Percentiles rank a stretch among this genome's conserved stretches.
These are phyloP conservation scores for Lipomyces yamanashiensis DNA, from an alignment of 805 yeast species.

Conservation along the genomic window DNA sequence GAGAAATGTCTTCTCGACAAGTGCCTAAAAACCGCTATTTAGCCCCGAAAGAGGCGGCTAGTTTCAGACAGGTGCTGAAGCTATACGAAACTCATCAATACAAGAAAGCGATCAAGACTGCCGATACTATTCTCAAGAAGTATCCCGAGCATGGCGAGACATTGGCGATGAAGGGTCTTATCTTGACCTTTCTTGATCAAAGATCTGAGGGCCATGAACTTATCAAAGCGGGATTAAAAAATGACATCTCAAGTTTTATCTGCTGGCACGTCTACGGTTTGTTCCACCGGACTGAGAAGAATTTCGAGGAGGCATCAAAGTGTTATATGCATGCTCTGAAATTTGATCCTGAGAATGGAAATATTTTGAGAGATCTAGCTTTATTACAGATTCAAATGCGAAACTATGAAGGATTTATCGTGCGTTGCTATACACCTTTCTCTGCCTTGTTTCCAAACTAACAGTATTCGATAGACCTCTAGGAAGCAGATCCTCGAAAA, in stretches of 20 bases:
- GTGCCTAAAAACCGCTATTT: constrained; percentile 42
- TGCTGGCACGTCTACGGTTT: constrained; percentile 87
- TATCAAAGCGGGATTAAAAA: constrained; percentile 63
- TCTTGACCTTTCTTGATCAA: constrained; percentile 61
- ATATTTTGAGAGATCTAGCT: constrained; percentile 80
- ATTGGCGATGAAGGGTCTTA: constrained; percentile 81
- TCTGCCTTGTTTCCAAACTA: too few relatives aligned
- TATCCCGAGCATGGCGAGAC: constrained; percentile 78
- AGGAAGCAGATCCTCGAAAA: constrained; percentile 71
- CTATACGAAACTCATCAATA: constrained; percentile 85
- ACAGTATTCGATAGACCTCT: constrained; percentile 45
- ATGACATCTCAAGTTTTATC: constrained; percentile 66
- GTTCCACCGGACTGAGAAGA: constrained; percentile 69
- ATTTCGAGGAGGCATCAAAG: constrained; percentile 76
- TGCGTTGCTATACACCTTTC: constrained; percentile 11
- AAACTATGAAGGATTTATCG: constrained; percentile 65
- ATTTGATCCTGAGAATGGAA: constrained; percentile 77
- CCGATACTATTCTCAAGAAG: constrained; percentile 78
- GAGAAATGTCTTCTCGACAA: constrained; percentile 16
- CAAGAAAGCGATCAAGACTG: constrained; percentile 77
- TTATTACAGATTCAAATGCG: constrained; percentile 79
- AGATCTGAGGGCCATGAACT: constrained; percentile 65
- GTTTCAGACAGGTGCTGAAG: constrained; percentile 79
- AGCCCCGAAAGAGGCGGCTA: constrained; percentile 67
- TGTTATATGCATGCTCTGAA: constrained; percentile 76